Evolutionary conservation across 2,329 filamentous ascomycete genomes (phyloP).

Genomic region (Aspergillus calidoustus): DNA sequence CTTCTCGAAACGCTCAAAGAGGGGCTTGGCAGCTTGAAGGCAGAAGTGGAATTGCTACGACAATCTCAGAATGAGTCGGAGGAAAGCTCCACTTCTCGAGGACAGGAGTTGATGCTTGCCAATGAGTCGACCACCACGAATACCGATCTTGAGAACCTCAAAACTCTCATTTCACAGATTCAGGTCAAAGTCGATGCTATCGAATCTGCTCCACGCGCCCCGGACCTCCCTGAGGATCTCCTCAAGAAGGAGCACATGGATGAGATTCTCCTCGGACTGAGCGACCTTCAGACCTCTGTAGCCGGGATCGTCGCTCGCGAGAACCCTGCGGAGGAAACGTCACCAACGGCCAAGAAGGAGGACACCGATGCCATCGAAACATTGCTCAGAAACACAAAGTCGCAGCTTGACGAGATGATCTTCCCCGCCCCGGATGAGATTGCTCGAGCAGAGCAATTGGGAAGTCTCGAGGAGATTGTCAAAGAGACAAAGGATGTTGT

Average conservation of each 20-base stretch:
- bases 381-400: slow-evolving; percentile 85
- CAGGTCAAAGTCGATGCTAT: slow-evolving; percentile 82
- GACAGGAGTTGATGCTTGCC: slow-evolving; percentile 62
- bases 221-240: slow-evolving; percentile 45
- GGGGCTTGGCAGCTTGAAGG: slow-evolving; percentile 75
- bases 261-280: slow-evolving; percentile 50
- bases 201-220: slow-evolving; percentile 53
- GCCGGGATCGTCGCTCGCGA: slow-evolving; percentile 54
- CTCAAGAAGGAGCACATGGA: slow-evolving; percentile 54
- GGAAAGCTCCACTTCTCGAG: slow-evolving; percentile 55
- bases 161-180: slow-evolving; percentile 79
- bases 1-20: slow-evolving; percentile 84
- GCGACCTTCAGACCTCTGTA: slow-evolving; percentile 64
- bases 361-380: slow-evolving; percentile 91
- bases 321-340: slow-evolving; percentile 50
- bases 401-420: slow-evolving; percentile 79
- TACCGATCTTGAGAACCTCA: slow-evolving; percentile 83
- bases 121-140: slow-evolving; percentile 58
- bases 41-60: slow-evolving; percentile 80
- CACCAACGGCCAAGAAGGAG: slow-evolving; percentile 67
- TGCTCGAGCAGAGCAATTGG: slow-evolving; percentile 66
- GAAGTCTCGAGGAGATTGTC: slow-evolving; percentile 68
- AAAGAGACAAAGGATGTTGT: slow-evolving; percentile 77
- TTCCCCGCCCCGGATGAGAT: slow-evolving; percentile 67
- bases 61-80: slow-evolving; percentile 56